Conservation (phyloP, 495 filamentous ascomycete genomes). For the Tuber aestivum region DNA sequence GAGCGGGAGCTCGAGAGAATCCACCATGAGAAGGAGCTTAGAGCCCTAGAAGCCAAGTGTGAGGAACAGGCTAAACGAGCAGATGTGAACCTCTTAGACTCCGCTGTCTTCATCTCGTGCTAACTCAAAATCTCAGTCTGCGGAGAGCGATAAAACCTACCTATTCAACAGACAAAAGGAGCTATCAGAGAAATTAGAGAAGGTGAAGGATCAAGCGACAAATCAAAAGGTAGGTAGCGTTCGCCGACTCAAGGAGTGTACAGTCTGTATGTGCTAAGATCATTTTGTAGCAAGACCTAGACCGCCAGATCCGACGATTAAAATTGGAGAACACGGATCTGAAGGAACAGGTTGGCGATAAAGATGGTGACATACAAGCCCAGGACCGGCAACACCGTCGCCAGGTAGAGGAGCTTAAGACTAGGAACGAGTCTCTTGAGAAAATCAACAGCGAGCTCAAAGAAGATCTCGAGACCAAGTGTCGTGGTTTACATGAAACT, state of each 20-base stretch:
- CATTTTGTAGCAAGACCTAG: conserved; percentile 49
- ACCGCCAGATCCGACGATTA: conserved; percentile 62
- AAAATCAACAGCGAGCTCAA: conserved; percentile 64
- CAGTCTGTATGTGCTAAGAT: not conserved
- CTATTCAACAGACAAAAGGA: conserved; percentile 65
- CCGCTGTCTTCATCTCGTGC: not conserved
- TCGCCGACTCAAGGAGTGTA: not conserved
- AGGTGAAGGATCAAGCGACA: conserved; percentile 58
- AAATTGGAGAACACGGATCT: conserved; percentile 66
- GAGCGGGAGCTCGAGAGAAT: conserved; percentile 73
- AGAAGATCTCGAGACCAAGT: conserved; percentile 61
- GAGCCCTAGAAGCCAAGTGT: conserved; percentile 64
- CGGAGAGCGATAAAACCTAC: conserved; percentile 63
- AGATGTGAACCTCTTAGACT: conserved; percentile 42
- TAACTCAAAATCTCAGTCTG: conserved; percentile 45
- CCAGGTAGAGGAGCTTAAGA: conserved; percentile 63
- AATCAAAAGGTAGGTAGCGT: conserved; percentile 53
- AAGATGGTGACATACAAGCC: conserved; percentile 61
- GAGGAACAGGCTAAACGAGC: conserved; percentile 81
- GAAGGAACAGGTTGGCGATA: conserved; percentile 73
- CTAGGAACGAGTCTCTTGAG: conserved; percentile 61
- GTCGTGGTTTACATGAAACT: conserved; percentile 55
- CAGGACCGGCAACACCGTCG: conserved; percentile 65
- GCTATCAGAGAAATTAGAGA: conserved; percentile 64
- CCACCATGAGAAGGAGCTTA: conserved; percentile 73